Base-by-base conservation (phyloP, 345 rosid species). In the Brassica cretica region DNA sequence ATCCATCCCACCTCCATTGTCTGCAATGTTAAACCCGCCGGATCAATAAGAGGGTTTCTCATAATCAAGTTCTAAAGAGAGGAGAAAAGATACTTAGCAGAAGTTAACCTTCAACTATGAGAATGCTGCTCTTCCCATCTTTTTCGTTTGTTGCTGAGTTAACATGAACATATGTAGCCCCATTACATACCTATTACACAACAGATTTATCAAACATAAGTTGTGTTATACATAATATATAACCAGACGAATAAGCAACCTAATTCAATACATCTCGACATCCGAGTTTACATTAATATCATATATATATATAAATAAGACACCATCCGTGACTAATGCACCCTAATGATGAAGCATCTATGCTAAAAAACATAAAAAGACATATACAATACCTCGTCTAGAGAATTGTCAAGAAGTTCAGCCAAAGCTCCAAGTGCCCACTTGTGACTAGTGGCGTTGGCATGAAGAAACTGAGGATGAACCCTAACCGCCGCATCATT, bases 371-470 rank as follows among this genome's bases (percentile, higher is more conserved):
- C 56, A 1, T 49, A 49, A 14, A 5, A 46, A 46, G 6, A 46
- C 5, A 46, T n/a, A 3, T n/a, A 49, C 5, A 41, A 11, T 81
- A 90, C 98, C 97, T 93, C 98, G 61, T 93, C 98, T 73, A 93
- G 65, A 8, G 96, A 74, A 33, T 93, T 93, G 85, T 93, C 97
- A 7, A 91, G 70, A 79, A 93, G 97, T 80, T 93, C 98, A 0
- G 97, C 98, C 27, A 90, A 84, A 78, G 98, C 97, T 84, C 98
- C 98, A 60, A 93, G 91, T 46, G 97, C 96, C 97, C 98, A 93
- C 70, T 90, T 93, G 25, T 93, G 98, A 68, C 97, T 90, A 25
- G 98, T 93, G 25, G 98, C 97, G 68, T 93, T 93, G 0, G 96
- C 91, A 84, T 91, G 98, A 71, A 93, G 85, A 74, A 93, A 93